Base-by-base conservation (phyloP, 441 rosid species). In the Adansonia grandidieri region DNA sequence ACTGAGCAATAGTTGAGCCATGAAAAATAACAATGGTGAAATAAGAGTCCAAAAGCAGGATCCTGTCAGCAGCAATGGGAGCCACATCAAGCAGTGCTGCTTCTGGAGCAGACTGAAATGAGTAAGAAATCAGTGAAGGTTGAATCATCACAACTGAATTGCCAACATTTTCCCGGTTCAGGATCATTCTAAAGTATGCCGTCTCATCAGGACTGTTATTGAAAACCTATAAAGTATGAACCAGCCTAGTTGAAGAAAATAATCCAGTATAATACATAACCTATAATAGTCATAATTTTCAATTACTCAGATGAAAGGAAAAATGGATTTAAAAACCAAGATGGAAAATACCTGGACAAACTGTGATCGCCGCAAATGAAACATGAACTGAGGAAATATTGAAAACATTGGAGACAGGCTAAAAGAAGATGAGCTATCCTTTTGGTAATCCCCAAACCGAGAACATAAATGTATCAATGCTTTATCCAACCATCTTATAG, bases 191-290 rank as follows among this genome's bases (percentile, higher is more conserved):
- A 65, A 90, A 96, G 86, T 92, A 96, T 78, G 98, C 97, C 0
- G 99, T 96, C 86, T 96, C 99, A 62, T 96, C 99, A 10, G 98
- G 99, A 83, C 99, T 96, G 84, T 88, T 89, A 85, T 94, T 94
- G 81, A 94, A 90, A 79, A 94, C 99, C 98, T 96, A 85, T 11
- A 74, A 80, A 54, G 78, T 32, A 81, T 71, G 71, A 77, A 81
- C 77, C 74, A 75, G 51, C 77, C 44, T 54, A 78, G 78, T 73
- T 50, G 61, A 58, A 78, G 56, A 81, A 24, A 80, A 57, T 69
- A 5, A 51, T 72, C 32, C 40, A 54, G 37, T 74, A 24, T 37
- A 37, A 15, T 32, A 19, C n/a, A 63, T 63, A 15, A 48, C 51
- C 71, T 77, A 48, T 10, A 51, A 76, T n/a, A 10, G 56, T 28